Conservation (phyloP, 140 eudicot genomes). For the Ambrosia hybrid region DNA sequence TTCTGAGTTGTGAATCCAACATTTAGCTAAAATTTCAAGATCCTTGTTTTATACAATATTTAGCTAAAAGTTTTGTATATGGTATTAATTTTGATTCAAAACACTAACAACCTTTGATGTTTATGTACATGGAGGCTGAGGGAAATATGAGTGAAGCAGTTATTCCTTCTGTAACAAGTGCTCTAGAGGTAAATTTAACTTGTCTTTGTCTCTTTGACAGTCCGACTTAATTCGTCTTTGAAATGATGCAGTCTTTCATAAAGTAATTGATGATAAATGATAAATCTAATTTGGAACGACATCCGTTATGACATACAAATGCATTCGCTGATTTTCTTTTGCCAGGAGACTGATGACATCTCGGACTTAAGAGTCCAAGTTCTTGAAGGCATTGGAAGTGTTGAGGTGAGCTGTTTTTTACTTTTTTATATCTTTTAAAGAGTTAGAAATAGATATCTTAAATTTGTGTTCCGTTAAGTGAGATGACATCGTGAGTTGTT, state of each 20-base stretch:
- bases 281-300: not conserved
- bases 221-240: not conserved
- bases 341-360: constrained; percentile 75
- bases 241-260: constrained; percentile 4
- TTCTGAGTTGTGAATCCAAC: not conserved
- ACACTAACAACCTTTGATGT: constrained; percentile 21
- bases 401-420: constrained; percentile 52
- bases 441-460: not conserved
- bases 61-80: not conserved
- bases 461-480: not conserved
- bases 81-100: constrained; percentile 7
- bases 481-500: not conserved
- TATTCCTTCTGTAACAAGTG: constrained; percentile 60
- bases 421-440: not conserved
- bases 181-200: constrained; percentile 58
- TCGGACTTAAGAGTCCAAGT: constrained; percentile 62
- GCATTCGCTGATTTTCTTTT: not conserved
- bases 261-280: not conserved
- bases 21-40: not conserved
- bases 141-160: constrained; percentile 75
- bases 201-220: not conserved
- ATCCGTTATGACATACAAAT: not conserved
- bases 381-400: constrained; percentile 90
- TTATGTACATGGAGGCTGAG: constrained; percentile 65
- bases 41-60: not conserved